Evolutionary conservation across 495 filamentous ascomycete species (phyloP).

Genomic region (Pseudomonodictys pantanalensis): DNA sequence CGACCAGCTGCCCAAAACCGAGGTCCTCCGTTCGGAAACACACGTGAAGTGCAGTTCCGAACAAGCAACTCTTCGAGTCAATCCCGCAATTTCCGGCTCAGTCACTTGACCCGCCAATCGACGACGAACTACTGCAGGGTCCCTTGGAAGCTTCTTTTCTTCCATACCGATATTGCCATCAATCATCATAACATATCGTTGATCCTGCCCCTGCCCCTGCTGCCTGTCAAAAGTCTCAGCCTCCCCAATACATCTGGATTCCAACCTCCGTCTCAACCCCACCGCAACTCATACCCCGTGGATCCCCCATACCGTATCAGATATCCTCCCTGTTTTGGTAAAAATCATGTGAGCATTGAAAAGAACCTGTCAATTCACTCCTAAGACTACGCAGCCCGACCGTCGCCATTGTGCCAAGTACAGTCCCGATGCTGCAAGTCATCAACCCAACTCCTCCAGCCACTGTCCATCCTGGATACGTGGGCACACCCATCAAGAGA

Average conservation of each 20-base stretch:
- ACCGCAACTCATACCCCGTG: too few relatives aligned
- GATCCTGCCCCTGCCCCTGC: too few relatives aligned
- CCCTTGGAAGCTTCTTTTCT: not conserved
- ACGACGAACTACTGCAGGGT: not conserved
- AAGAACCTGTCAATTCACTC: too few relatives aligned
- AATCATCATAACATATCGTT: too few relatives aligned
- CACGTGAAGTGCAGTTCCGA: conserved; percentile 13
- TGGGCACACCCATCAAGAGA: not conserved
- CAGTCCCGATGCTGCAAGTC: conserved; percentile 5
- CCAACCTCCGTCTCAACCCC: too few relatives aligned
- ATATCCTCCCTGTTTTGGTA: too few relatives aligned
- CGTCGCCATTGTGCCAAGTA: too few relatives aligned
- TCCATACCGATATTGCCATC: not conserved
- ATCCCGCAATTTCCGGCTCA: not conserved
- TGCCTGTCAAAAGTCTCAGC: too few relatives aligned
- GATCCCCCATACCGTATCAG: too few relatives aligned
- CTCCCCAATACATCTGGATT: too few relatives aligned
- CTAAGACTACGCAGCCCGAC: too few relatives aligned
- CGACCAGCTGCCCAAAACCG: conserved; percentile 4
- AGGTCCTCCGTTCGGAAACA: conserved; percentile 18
- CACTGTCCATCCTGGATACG: not conserved
- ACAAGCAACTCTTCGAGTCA: not conserved
- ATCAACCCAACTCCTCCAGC: conserved; percentile 1
- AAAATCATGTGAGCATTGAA: too few relatives aligned
- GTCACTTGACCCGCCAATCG: not conserved